phyloP scores from a whole-genome alignment of 371 early-diverging fungal genomes.

The Mucor plumbeus region DNA sequence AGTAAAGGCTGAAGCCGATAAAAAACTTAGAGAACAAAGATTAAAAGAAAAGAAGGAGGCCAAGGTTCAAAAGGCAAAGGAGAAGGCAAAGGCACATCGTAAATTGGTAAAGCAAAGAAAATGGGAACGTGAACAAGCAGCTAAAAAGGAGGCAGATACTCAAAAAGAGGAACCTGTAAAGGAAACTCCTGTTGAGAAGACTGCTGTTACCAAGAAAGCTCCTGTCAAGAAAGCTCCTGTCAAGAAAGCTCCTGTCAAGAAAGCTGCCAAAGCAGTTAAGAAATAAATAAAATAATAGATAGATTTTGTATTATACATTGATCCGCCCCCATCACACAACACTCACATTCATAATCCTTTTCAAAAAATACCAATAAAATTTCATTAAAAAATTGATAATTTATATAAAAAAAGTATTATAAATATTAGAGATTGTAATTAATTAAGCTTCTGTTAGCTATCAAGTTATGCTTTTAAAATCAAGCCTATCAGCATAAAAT shows the following conservation, averaged over 20 bases:
- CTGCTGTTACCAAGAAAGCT: neutral
- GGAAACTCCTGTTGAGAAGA: neutral
- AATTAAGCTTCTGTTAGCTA: too few species aligned
- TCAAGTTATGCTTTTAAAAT: too few species aligned
- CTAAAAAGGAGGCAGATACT: constrained; percentile 2
- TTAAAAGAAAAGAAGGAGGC: constrained; percentile 19
- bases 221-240: constrained; percentile 3
- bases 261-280: neutral
- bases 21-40: constrained; percentile 4
- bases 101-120: constrained; percentile 22
- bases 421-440: too few species aligned
- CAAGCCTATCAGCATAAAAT: too few species aligned
- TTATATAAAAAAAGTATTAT: too few species aligned
- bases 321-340: too few species aligned
- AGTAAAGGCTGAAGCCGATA: constrained; percentile 6
- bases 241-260: constrained; percentile 3
- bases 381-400: too few species aligned
- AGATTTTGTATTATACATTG: too few species aligned
- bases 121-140: constrained; percentile 22
- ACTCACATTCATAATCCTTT: too few species aligned
- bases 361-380: too few species aligned
- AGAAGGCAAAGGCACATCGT: constrained; percentile 25
- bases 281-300: too few species aligned
- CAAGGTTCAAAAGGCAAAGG: constrained; percentile 12
- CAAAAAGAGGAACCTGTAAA: too few species aligned